A percentile compares a stretch with the other conserved stretches of the same genome.
These are phyloP conservation scores for Pseudopithomyces chartarum DNA, from an alignment of 2,329 filamentous ascomycete species.

Conservation along the genomic window DNA sequence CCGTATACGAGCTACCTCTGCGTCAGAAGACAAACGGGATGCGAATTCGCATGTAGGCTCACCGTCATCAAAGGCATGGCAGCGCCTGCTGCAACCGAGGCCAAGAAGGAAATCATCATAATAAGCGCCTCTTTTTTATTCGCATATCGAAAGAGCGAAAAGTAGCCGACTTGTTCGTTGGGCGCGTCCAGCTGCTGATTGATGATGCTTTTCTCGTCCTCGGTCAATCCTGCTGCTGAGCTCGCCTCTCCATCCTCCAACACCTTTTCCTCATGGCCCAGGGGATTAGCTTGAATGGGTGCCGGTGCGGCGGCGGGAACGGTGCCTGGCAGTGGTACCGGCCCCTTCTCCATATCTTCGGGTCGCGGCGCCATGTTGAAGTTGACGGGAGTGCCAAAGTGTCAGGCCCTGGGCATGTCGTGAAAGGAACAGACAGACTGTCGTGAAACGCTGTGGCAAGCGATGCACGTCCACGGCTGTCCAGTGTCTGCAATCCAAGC, in stretches of 20 bases:
- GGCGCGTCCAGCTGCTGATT: slow-evolving; percentile 50
- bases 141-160: slow-evolving; percentile 54
- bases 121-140: slow-evolving; percentile 47
- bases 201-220: slow-evolving; percentile 42
- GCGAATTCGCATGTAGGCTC: slow-evolving; percentile 15
- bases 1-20: slow-evolving; percentile 41
- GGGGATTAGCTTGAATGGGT: neutral
- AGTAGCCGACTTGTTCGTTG: slow-evolving; percentile 49
- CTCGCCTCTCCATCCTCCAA: slow-evolving; percentile 26
- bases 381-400: neutral
- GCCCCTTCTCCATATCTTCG: slow-evolving; percentile 7
- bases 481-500: neutral
- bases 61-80: slow-evolving; percentile 75
- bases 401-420: slow-evolving; percentile 3
- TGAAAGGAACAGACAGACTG: neutral
- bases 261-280: slow-evolving; percentile 29
- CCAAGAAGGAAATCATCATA: slow-evolving; percentile 61
- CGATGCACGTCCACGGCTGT: neutral
- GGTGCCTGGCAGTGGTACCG: neutral
- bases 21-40: neutral
- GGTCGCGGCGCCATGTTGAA: slow-evolving; percentile 3
- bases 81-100: slow-evolving; percentile 73
- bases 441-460: neutral
- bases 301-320: neutral
- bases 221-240: slow-evolving; percentile 31